Evolutionary conservation across 495 filamentous ascomycete species (phyloP), one percentile per base, ranked within the genome.

Genomic region (Lophiostoma macrostomum): DNA sequence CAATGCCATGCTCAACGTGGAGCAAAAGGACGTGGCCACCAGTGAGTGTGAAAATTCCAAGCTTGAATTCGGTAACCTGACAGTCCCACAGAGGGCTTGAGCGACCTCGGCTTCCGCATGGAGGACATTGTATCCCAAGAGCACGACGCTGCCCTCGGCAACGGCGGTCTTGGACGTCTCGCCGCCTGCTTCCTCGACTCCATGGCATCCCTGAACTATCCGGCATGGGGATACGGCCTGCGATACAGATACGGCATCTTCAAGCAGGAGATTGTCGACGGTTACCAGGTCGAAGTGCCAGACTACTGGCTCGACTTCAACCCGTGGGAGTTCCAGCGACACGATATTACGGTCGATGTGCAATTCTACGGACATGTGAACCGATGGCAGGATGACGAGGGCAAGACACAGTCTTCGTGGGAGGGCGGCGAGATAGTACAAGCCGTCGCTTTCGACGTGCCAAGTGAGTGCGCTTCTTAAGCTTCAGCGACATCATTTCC

Each of bases 221-320:
- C 93, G 13, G 93, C 91, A 12, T 98, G 93, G 93, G 93, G 93
- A 31, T 98, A 98, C 61, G 93, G 90, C 14, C 71, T 98, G 59
- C 81, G 93, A 50, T 98, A 98, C 70, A 78, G 89, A 61, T 98
- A 98, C 69, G 93, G 93, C 59, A 98, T 98, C 66, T 98, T 98
- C 82, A 96, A 96, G 75, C 93, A 98, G 73, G 91, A 98, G 75
- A 96, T 98, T 60, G 81, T 96, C 41, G 85, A 97, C 64, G 93
- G 93, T 14, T 97, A 95, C 64, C 93, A 98, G 70, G 88, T 97
- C 41, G 93, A 98, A 63, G 84, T 97, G 38, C 93, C 93, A 18
- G 93, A 98, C 69, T 98, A 98, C 71, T 98, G 93, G 93, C 81
- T 98, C 25, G 93, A 97, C 65, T 96, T 96, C 69, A 97, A 97